These are phyloP conservation scores for Scheffersomyces ergatensis DNA, from an alignment of 805 yeast species.

Conservation along the genomic window DNA sequence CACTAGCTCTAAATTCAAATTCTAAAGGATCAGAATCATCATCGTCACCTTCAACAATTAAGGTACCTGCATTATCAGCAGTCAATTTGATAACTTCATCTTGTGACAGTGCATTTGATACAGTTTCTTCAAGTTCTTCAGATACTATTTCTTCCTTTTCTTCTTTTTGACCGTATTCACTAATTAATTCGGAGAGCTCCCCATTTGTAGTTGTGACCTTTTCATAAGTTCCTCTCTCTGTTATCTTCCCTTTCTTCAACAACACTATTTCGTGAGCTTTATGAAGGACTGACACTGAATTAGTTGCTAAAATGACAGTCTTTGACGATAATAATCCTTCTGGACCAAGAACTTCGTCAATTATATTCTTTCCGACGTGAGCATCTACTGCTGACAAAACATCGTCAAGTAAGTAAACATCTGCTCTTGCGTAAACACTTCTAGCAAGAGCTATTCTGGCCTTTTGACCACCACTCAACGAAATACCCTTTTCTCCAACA, in stretches of 20 bases:
- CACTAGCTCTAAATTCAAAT: constrained; percentile 8
- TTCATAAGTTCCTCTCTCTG: constrained; percentile 43
- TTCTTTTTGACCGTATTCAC: constrained; percentile 25
- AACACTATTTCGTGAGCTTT: constrained; percentile 29
- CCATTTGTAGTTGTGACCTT: constrained; percentile 40
- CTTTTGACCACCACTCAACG: constrained; percentile 43
- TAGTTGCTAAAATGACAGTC: constrained; percentile 36
- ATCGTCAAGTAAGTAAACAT: constrained; percentile 36
- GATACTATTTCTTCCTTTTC: constrained; percentile 15
- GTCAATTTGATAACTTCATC: neutral
- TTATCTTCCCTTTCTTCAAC: constrained; percentile 24
- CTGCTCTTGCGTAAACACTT: constrained; percentile 39
- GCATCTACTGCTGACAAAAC: constrained; percentile 41
- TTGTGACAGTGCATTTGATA: constrained; percentile 1
- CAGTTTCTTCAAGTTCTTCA: constrained; percentile 15
- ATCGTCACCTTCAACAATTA: neutral
- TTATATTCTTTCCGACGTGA: constrained; percentile 37
- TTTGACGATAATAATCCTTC: constrained; percentile 30
- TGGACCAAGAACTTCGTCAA: constrained; percentile 26
- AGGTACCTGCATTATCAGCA: neutral
- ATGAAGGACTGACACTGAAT: constrained; percentile 33
- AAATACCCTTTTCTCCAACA: constrained; percentile 42
- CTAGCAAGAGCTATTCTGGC: constrained; percentile 40
- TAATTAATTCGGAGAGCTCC: constrained; percentile 29
- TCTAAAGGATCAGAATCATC: neutral